Percentiles rank a stretch among this genome's conserved stretches.
Evolutionary conservation across 192 early-diverging fungal genomes (phyloP).

Genomic region (Coemansia sp.): DNA sequence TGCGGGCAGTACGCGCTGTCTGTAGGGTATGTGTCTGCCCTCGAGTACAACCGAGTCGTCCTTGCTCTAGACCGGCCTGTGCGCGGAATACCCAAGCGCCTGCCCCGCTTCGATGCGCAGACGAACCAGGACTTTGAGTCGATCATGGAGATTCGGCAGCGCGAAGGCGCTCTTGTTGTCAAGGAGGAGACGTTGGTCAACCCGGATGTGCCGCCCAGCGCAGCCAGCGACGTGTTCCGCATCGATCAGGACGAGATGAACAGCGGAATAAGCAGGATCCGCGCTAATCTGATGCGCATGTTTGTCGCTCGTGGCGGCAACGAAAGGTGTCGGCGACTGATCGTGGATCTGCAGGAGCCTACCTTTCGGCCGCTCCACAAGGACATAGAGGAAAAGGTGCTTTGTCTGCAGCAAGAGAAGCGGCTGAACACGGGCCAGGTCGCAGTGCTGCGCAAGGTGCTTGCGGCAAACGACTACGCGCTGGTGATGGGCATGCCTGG

Average conservation of each 20-base stretch:
- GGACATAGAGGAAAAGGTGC: conserved; percentile 17
- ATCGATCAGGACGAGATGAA: conserved; percentile 85
- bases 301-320: conserved; percentile 56
- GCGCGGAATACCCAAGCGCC: conserved; percentile 60
- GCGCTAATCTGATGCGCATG: conserved; percentile 75
- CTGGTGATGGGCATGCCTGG: conserved; percentile 96
- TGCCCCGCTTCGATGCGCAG: conserved; percentile 54
- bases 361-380: conserved; percentile 48
- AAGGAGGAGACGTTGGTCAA: conserved; percentile 27
- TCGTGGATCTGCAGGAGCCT: conserved; percentile 80
- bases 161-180: conserved; percentile 5
- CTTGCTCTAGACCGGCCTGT: conserved; percentile 64
- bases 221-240: conserved; percentile 49
- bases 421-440: conserved; percentile 72
- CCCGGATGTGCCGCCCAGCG: conserved; percentile 28
- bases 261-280: conserved; percentile 62
- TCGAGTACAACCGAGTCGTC: conserved; percentile 52
- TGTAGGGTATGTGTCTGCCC: conserved; percentile 66
- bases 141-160: conserved; percentile 36
- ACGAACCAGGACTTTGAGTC: conserved; percentile 59
- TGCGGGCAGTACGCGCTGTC: conserved; percentile 69
- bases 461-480: conserved; percentile 78
- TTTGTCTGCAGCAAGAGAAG: conserved; percentile 17
- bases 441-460: conserved; percentile 65
- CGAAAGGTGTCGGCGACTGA: conserved; percentile 58